phyloP scores from a whole-genome alignment of 192 early-diverging fungal genomes.

The Coemansia sp. region DNA sequence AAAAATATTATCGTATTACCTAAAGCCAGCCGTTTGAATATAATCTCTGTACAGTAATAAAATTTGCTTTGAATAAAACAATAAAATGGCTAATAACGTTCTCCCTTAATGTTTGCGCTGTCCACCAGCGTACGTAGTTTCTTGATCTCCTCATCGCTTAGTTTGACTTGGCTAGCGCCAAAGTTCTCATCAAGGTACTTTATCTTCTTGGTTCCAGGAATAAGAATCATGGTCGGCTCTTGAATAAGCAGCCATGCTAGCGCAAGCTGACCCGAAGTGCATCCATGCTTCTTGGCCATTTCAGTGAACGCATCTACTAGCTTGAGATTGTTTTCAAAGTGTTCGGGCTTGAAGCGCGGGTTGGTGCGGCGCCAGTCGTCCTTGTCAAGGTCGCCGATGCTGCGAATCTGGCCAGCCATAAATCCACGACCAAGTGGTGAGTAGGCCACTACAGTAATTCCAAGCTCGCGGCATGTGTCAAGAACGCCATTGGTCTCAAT shows the following conservation, averaged over 20 bases:
- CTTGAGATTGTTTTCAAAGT: conserved; percentile 61
- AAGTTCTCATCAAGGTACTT: conserved; percentile 51
- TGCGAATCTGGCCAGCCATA: conserved; percentile 61
- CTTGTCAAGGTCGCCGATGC: conserved; percentile 55
- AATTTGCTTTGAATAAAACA: neutral
- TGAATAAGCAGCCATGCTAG: conserved; percentile 69
- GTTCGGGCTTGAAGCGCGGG: conserved; percentile 63
- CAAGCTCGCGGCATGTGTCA: conserved; percentile 69
- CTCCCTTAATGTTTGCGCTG: conserved; percentile 28
- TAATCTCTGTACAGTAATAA: too few species aligned
- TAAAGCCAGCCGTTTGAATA: too few species aligned
- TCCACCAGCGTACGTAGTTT: conserved; percentile 32
- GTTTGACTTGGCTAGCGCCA: conserved; percentile 30
- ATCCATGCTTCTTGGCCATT: conserved; percentile 57
- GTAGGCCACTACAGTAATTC: conserved; percentile 71
- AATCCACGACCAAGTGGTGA: conserved; percentile 74
- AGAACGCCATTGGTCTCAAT: conserved; percentile 70
- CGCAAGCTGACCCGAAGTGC: conserved; percentile 57
- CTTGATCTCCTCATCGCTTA: conserved; percentile 29
- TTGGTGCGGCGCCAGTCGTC: conserved; percentile 56
- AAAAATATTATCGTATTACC: too few species aligned
- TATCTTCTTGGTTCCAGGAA: conserved; percentile 60
- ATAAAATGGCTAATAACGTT: conserved; percentile 20
- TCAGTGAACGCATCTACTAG: conserved; percentile 57
- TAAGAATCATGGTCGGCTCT: conserved; percentile 52